phyloP scores from a whole-genome alignment of 768 basidiomycete species.

The Trametes cubensis region DNA sequence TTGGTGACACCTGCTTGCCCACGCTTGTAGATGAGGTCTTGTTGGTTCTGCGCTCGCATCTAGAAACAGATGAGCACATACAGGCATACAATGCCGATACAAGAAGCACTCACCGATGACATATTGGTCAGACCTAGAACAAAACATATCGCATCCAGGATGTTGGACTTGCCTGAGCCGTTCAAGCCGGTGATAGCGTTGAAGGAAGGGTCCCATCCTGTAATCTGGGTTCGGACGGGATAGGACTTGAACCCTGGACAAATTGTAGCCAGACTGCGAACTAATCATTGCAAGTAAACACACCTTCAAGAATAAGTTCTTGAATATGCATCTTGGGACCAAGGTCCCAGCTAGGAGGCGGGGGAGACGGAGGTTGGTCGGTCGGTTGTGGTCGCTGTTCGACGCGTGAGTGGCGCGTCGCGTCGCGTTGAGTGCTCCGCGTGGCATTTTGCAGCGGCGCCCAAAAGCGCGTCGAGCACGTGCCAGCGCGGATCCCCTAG shows the following conservation, averaged over 20 bases:
- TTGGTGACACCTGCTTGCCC: conserved; percentile 97
- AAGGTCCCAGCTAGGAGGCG: not conserved
- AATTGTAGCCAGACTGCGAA: not conserved
- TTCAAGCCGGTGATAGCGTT: conserved; percentile 97
- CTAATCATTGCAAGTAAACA: conserved; percentile 3
- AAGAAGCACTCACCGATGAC: conserved; percentile 65
- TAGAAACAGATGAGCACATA: conserved; percentile 31
- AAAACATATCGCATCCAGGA: conserved; percentile 98
- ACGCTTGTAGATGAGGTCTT: conserved; percentile 98
- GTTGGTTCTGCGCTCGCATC: conserved; percentile 95
- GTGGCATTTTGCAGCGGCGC: conserved; percentile 4
- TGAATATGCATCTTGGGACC: conserved; percentile 78
- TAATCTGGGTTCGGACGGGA: conserved; percentile 92
- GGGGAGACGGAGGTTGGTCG: not conserved
- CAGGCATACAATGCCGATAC: not conserved
- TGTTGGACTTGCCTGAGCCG: conserved; percentile 98
- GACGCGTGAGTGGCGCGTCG: conserved; percentile 25
- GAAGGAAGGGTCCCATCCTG: conserved; percentile 97
- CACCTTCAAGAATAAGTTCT: conserved; percentile 92
- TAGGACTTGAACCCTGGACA: conserved; percentile 93
- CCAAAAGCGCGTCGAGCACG: conserved; percentile 7
- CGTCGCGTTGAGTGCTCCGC: conserved; percentile 17
- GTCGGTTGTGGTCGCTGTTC: conserved; percentile 2
- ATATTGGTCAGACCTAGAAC: conserved; percentile 98
- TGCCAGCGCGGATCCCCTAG: not conserved